Evolutionary conservation across 192 early-diverging fungal genomes (phyloP).

Genomic region (Podila verticillata): DNA sequence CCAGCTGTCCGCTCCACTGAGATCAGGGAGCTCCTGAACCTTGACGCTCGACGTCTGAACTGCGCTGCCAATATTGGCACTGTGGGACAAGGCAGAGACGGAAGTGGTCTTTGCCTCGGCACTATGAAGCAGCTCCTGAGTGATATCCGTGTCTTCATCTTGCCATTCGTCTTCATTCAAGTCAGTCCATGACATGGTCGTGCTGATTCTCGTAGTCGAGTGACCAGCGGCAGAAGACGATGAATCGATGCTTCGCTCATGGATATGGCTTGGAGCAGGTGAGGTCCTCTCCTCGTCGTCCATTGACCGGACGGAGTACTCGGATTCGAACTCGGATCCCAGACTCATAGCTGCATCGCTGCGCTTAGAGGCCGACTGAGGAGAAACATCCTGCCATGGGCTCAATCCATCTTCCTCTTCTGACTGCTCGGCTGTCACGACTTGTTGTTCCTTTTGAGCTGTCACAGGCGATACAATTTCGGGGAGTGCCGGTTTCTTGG

Average conservation of each 20-base stretch:
- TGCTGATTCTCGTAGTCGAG: background rate
- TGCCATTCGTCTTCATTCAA: constrained; percentile 38
- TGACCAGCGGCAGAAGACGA: background rate
- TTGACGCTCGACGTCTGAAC: background rate
- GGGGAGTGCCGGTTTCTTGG: background rate
- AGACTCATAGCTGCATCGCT: constrained; percentile 43
- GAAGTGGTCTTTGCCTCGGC: background rate
- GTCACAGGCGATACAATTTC: background rate
- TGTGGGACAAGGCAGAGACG: background rate
- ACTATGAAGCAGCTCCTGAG: background rate
- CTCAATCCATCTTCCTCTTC: constrained; percentile 8
- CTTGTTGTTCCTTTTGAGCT: background rate
- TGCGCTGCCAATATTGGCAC: background rate
- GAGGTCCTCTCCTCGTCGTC: constrained; percentile 27
- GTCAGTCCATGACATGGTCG: constrained; percentile 43
- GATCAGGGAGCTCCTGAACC: constrained; percentile 22
- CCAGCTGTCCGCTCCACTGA: constrained; percentile 43
- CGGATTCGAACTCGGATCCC: constrained; percentile 40
- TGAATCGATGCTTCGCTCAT: constrained; percentile 1
- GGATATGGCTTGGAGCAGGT: background rate
- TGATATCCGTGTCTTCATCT: background rate
- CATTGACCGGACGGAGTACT: constrained; percentile 34
- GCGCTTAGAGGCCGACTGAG: constrained; percentile 34
- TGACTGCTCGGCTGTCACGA: background rate
- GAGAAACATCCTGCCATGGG: constrained; percentile 48